Percentiles rank a stretch among this genome's conserved stretches.
Conservation (phyloP, 108 stramenopile species). For the Stephanodiscus triporus region DNA sequence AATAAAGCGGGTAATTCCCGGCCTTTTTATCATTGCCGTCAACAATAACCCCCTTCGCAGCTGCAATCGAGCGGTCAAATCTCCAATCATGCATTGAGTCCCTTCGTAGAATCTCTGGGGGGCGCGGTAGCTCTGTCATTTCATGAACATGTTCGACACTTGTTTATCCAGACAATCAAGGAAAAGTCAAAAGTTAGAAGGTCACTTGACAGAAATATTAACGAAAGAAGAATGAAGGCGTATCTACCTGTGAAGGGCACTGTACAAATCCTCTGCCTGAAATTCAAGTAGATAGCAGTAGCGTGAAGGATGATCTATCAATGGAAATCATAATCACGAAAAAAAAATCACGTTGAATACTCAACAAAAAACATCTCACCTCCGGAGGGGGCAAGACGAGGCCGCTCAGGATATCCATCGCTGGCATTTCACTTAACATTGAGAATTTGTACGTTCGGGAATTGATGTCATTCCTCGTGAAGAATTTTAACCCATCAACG, state of each 20-base stretch:
- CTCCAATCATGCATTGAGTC: constrained; percentile 66
- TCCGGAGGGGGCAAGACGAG: constrained; percentile 76
- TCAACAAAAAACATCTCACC: constrained; percentile 14
- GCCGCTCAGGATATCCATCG: constrained; percentile 77
- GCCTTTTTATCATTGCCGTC: constrained; percentile 36
- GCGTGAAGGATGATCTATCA: neutral
- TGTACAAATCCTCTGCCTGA: constrained; percentile 75
- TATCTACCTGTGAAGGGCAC: constrained; percentile 60
- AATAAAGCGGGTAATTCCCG: constrained; percentile 26
- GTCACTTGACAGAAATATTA: neutral
- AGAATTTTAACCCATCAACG: constrained; percentile 82
- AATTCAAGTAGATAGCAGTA: neutral
- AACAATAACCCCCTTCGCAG: constrained; percentile 31
- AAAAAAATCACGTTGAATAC: neutral
- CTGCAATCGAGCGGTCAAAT: constrained; percentile 40
- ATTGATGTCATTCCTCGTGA: constrained; percentile 83
- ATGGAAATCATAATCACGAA: neutral
- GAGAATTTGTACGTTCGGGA: constrained; percentile 76
- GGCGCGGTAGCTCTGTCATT: constrained; percentile 64
- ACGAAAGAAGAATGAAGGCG: neutral
- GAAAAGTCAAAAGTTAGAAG: neutral
- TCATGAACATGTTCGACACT: constrained; percentile 80
- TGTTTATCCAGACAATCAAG: neutral
- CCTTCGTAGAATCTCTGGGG: constrained; percentile 58
- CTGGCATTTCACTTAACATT: constrained; percentile 53